phyloP scores from a whole-genome alignment of 768 basidiomycete species.

The Kwoniella heveanensis region DNA sequence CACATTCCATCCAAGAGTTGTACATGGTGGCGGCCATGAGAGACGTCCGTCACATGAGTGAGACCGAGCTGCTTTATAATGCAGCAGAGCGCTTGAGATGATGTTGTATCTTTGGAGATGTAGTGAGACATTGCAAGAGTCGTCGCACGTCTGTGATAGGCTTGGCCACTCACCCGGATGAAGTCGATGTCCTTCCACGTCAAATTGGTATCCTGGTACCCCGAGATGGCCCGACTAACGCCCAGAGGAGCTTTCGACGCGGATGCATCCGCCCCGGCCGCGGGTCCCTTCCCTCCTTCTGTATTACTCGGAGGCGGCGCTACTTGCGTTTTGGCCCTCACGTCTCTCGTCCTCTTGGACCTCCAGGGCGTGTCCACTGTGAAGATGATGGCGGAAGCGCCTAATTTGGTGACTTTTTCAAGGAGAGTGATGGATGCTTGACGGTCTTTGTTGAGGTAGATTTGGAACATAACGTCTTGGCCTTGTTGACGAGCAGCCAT shows the following conservation, averaged over 20 bases:
- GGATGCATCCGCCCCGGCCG: not conserved
- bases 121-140: too few species aligned
- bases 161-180: conserved; percentile 50
- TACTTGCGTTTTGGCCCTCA: conserved; percentile 41
- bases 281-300: conserved; percentile 2
- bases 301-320: conserved; percentile 18
- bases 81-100: too few species aligned
- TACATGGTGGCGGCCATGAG: too few species aligned
- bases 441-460: conserved; percentile 80
- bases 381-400: conserved; percentile 85
- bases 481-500: conserved; percentile 46
- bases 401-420: conserved; percentile 68
- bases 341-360: conserved; percentile 65
- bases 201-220: conserved; percentile 56
- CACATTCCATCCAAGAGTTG: too few species aligned
- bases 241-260: conserved; percentile 40
- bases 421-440: conserved; percentile 69
- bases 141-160: too few species aligned
- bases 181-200: conserved; percentile 56
- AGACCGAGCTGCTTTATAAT: too few species aligned
- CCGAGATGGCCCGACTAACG: conserved; percentile 51
- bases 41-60: too few species aligned
- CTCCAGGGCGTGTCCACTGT: conserved; percentile 87
- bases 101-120: too few species aligned
- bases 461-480: conserved; percentile 56